Evolutionary conservation across 1,284 basidiomycete species (phyloP), one percentile per base, ranked within the genome.

Genomic region (Tranzscheliella williamsii): DNA sequence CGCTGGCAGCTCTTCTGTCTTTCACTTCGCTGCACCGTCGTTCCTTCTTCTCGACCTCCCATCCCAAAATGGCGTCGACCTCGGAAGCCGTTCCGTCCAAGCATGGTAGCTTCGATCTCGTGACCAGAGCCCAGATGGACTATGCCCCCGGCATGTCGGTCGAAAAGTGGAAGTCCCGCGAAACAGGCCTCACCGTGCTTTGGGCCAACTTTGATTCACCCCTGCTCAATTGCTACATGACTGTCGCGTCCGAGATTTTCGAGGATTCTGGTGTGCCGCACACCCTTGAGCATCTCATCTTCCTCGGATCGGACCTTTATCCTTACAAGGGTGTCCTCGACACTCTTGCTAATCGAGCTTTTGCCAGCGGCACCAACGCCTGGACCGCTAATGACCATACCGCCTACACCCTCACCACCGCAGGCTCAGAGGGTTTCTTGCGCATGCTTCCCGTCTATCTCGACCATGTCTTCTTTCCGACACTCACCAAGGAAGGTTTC

Each of bases 261-360:
- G 73, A 79, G 17, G 79, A 80, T 38, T 70, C 90, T 87, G 75
- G 75, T 18, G 73, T 76, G n/a, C 50, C 72, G 2, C 72, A 73
- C 38, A 72, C 72, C 9, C 66, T 76, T 20, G 72, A 78, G 55
- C 69, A 73, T 44, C 65, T 75, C 45, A 74, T 76, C 56, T 75
- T 78, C 48, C 57, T 75, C 30, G 72, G 71, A 32, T 73, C 67
- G 30, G 46, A 69, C 22, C 47, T 70, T 26, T 78, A 93, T 76
- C 94, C 94, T 0, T 93, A 91, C 84, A 98, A 98, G 79, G 95
- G 94, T 22, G 89, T 97, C 38, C 85, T 99, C 44, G 95, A 98
- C 80, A 87, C 90, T 58, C 84, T 99, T n/a, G 95, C 95, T 8
- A 98, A 96, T 78, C 85, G 93, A 42, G 91, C 91, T 9, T 97